Percentiles rank a stretch among this genome's conserved stretches.
Evolutionary conservation across 1,284 basidiomycete species (phyloP).

Genomic region (Athelia sp.): DNA sequence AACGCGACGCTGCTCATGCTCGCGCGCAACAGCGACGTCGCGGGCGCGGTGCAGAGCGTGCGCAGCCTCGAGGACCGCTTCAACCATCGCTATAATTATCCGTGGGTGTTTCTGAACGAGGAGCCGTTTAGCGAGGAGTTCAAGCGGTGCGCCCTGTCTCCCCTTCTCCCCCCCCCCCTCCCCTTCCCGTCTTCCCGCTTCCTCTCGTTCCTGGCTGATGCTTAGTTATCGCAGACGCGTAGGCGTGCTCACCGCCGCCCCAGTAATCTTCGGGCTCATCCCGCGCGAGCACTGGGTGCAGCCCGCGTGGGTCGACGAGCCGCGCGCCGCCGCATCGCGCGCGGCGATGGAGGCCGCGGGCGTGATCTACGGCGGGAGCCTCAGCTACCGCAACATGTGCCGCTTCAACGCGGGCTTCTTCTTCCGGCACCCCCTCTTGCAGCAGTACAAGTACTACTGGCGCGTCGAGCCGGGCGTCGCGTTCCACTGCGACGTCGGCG

Average conservation of each 20-base stretch:
- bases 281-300: slow-evolving; percentile 41
- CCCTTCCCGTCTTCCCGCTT: too few relatives aligned
- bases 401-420: slow-evolving; percentile 35
- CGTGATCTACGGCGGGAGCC: slow-evolving; percentile 47
- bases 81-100: slow-evolving; percentile 15
- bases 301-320: slow-evolving; percentile 62
- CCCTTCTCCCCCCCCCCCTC: too few relatives aligned
- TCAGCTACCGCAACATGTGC: slow-evolving; percentile 34
- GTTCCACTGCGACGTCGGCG: slow-evolving; percentile 55
- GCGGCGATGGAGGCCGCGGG: slow-evolving; percentile 45
- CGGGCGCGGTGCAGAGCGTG: slow-evolving; percentile 31
- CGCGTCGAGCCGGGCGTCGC: slow-evolving; percentile 60
- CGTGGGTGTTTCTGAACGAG: slow-evolving; percentile 36
- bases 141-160: slow-evolving; percentile 26
- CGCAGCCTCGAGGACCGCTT: slow-evolving; percentile 15
- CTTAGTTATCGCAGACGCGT: too few relatives aligned
- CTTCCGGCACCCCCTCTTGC: slow-evolving; percentile 18
- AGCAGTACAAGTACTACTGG: slow-evolving; percentile 60
- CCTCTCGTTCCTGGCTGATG: too few relatives aligned
- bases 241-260: slow-evolving; percentile 25
- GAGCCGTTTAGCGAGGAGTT: slow-evolving; percentile 42
- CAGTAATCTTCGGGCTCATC: slow-evolving; percentile 53
- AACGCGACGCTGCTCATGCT: slow-evolving; percentile 43
- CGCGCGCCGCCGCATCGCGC: slow-evolving; percentile 43
- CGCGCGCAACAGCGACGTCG: slow-evolving; percentile 35